Conservation (phyloP, 1,284 basidiomycete species). For the Somion occarium region DNA sequence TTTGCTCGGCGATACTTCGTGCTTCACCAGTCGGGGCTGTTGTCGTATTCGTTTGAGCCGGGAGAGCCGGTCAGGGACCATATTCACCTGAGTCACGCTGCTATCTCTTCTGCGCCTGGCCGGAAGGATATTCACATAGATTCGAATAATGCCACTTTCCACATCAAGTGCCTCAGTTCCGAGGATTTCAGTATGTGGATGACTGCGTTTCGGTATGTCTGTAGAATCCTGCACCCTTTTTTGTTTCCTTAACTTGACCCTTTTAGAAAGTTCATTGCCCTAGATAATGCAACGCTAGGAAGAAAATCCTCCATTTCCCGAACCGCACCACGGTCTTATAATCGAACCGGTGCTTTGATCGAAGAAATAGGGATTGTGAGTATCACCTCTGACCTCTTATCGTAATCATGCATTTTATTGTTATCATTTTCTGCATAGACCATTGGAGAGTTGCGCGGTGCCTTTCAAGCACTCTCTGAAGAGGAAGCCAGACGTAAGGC, state of each 20-base stretch:
- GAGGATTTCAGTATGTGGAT: slow-evolving; percentile 77
- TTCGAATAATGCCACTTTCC: slow-evolving; percentile 70
- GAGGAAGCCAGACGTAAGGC: slow-evolving; percentile 21
- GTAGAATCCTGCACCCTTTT: not conserved
- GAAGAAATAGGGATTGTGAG: slow-evolving; percentile 61
- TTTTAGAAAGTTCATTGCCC: slow-evolving; percentile 47
- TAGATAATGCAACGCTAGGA: slow-evolving; percentile 36
- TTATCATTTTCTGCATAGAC: slow-evolving; percentile 16
- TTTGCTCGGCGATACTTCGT: slow-evolving; percentile 80
- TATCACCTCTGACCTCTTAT: slow-evolving; percentile 14
- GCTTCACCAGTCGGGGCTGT: slow-evolving; percentile 58
- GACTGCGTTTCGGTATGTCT: slow-evolving; percentile 63
- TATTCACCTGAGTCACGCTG: slow-evolving; percentile 61
- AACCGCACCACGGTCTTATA: slow-evolving; percentile 19
- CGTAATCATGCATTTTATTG: not conserved
- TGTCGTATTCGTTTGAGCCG: slow-evolving; percentile 73
- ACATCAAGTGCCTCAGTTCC: slow-evolving; percentile 66
- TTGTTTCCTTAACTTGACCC: slow-evolving; percentile 1
- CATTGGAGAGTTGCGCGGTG: slow-evolving; percentile 24
- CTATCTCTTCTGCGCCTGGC: slow-evolving; percentile 64
- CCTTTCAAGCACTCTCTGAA: slow-evolving; percentile 18
- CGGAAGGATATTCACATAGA: slow-evolving; percentile 77
- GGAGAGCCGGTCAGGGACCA: slow-evolving; percentile 69
- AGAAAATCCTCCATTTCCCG: slow-evolving; percentile 41
- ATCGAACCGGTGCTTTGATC: slow-evolving; percentile 42